Evolutionary conservation across 768 basidiomycete genomes (phyloP), one percentile per base, ranked within the genome.

Genomic region (Lepiota venenata): DNA sequence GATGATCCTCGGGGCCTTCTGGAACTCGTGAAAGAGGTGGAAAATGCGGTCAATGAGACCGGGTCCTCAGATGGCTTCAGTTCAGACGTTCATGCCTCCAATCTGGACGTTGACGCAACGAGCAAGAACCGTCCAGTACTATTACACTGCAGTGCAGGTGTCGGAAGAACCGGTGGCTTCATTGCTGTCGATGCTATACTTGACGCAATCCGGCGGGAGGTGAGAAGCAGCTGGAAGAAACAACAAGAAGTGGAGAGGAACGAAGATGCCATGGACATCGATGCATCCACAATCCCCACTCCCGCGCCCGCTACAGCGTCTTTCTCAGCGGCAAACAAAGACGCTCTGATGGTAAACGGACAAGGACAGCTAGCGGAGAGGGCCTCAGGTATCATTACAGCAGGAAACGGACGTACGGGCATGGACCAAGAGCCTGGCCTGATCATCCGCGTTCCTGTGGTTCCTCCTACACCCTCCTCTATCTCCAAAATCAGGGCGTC

Each of bases 151-250:
- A 94, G 92, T 27, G 96, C 96, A 0, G 96, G 96, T 16, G 93
- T 97, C 5, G 96, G 96, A 0, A 80, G 96, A 39, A 98, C 96
- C 0, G 96, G 96, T 18, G 91, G 89, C 21, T 98, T 92, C 67
- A 93, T 98, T 63, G 84, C 91, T 7, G 82, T 96, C 1, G 91
- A 93, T 65, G 86, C 91, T 7, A 75, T 92, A n/a, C 72, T 95
- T 50, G 89, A 92, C 64, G 87, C 82, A 4, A 71, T 93, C 3
- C 72, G 81, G 61, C 66, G 77, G 47, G 88, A 93, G 69, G 61
- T 87, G 63, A 55, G 16, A 45, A 48, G 16, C 8, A 5, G 38
- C 15, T 10, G n/a, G n/a, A 25, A 22, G 43, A 14, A 37, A 10
- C 7, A 16, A 7, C 66, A 66, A 58, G 58, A 60, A 40, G 52